A percentile compares a stretch with the other conserved stretches of the same genome.
These are phyloP conservation scores for Chimonanthus salicifolius DNA, from an alignment of 164 flowering plant genomes.

Conservation along the genomic window DNA sequence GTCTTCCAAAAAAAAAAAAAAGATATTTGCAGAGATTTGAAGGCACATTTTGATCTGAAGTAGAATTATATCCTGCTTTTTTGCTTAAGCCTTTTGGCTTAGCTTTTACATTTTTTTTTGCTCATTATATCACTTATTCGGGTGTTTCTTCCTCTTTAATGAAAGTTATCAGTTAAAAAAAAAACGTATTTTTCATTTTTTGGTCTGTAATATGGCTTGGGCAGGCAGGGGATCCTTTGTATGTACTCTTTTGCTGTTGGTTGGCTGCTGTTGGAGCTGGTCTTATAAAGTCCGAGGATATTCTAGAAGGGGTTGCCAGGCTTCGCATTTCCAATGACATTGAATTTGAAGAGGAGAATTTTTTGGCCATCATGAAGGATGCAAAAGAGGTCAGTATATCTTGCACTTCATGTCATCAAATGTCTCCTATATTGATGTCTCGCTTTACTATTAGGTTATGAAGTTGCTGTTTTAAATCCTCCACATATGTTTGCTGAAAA, in stretches of 20 bases:
- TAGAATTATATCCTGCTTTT: no score
- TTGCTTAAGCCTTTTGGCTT: no score
- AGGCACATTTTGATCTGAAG: no score
- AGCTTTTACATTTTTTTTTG: no score
- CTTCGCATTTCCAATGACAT: slow-evolving; percentile 79
- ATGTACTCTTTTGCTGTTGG: slow-evolving; percentile 88
- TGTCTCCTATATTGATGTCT: background rate
- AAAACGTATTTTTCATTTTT: background rate
- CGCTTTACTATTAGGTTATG: background rate
- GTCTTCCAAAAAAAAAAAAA: no score
- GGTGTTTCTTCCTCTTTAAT: no score
- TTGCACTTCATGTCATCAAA: background rate
- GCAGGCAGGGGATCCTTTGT: slow-evolving; percentile 79
- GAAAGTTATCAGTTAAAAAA: no score
- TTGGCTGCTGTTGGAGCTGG: slow-evolving; percentile 94
- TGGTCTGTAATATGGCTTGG: slow-evolving; percentile 11
- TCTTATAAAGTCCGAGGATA: slow-evolving; percentile 81
- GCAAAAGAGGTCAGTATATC: slow-evolving; percentile 63
- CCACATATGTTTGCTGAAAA: background rate
- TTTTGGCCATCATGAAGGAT: slow-evolving; percentile 66
- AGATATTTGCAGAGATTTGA: no score
- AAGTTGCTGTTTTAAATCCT: background rate
- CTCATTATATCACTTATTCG: no score
- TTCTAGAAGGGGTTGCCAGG: slow-evolving; percentile 80
- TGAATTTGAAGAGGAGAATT: slow-evolving; percentile 86